Evolutionary conservation across 2,329 filamentous ascomycete species (phyloP).

Genomic region (Coleophoma eucalyptorum): DNA sequence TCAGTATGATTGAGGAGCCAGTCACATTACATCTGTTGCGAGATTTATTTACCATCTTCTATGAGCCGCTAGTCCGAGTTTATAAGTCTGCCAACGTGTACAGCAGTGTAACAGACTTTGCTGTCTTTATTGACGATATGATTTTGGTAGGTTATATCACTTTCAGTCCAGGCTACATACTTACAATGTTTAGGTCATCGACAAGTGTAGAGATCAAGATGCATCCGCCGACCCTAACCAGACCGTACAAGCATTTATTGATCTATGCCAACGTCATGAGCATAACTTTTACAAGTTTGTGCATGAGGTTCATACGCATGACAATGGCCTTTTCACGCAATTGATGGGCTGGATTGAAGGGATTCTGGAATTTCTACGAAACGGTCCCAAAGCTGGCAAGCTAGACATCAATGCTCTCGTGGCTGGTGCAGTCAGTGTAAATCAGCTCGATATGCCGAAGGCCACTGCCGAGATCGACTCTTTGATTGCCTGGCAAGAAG

Average conservation of each 20-base stretch:
- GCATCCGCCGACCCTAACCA: slow-evolving; percentile 95
- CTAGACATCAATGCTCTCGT: slow-evolving; percentile 94
- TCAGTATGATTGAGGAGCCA: slow-evolving; percentile 90
- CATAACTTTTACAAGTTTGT: slow-evolving; percentile 99
- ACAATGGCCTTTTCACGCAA: slow-evolving; percentile 93
- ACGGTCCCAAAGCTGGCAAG: slow-evolving; percentile 80
- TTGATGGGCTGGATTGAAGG: slow-evolving; percentile 97
- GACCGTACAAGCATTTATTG: slow-evolving; percentile 97
- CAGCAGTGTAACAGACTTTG: slow-evolving; percentile 95
- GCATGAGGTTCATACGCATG: slow-evolving; percentile 94
- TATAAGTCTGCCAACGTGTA: slow-evolving; percentile 99
- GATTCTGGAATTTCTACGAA: slow-evolving; percentile 87
- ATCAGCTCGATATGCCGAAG: slow-evolving; percentile 64
- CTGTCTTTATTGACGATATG: slow-evolving; percentile 87
- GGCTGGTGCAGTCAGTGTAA: slow-evolving; percentile 68
- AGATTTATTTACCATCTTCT: slow-evolving; percentile 97
- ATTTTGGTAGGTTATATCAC: slow-evolving; percentile 59
- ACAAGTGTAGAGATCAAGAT: slow-evolving; percentile 67
- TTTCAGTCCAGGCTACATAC: not conserved
- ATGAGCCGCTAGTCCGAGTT: slow-evolving; percentile 92
- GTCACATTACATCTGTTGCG: slow-evolving; percentile 96
- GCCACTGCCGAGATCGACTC: slow-evolving; percentile 78
- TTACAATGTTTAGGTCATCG: slow-evolving; percentile 48
- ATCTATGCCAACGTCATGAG: slow-evolving; percentile 91
- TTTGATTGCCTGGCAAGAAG: slow-evolving; percentile 90